Evolutionary conservation across 2,329 filamentous ascomycete genomes (phyloP), one percentile per base, ranked within the genome.

Genomic region (Colletotrichum musae): DNA sequence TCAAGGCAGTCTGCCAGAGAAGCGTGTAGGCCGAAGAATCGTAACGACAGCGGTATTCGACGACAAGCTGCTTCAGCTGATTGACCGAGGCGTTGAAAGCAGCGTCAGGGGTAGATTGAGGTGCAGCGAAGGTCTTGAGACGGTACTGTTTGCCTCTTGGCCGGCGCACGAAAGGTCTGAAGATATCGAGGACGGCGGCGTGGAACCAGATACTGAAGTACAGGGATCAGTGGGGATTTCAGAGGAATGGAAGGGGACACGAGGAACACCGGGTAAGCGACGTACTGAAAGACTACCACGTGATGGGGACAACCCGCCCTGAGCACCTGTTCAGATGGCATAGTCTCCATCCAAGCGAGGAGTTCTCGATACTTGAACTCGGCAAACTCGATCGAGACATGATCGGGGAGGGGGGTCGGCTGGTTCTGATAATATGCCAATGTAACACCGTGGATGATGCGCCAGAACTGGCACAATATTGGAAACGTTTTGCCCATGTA

Each of bases 361-460:
- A 84, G 72, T 68, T 83, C 79, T 5, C 79, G 79, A 60, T 78
- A 83, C 21, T 80, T 81, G 50, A 75, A 75, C 68, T 83, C 81
- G 1, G 77, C 77, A 54, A 80, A 77, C 7, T 70, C 69, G 3
- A 78, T 64, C 15, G 69, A 64, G 16, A 72, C 62, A 13, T 65
- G 61, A 10, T 68, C 16, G n/a, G 12, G 26, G 1, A 64, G 28
- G 2, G 72, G 71, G 1, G 64, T 71, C 9, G 63, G 65, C 18
- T 63, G 66, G 9, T 70, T 67, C 2, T 73, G 70, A 5, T 75
- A 68, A 32, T 80, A 80, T 43, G 70, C 73, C 59, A 78, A 18
- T 41, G 70, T 68, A n/a, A 78, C 76, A 7, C 75, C 75, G 18
- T 80, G 76, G 16, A 80, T 70, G n/a, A 83, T 80, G 21, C 68